phyloP scores from a whole-genome alignment of 495 filamentous ascomycete species.

The Podospora pseudopauciseta region DNA sequence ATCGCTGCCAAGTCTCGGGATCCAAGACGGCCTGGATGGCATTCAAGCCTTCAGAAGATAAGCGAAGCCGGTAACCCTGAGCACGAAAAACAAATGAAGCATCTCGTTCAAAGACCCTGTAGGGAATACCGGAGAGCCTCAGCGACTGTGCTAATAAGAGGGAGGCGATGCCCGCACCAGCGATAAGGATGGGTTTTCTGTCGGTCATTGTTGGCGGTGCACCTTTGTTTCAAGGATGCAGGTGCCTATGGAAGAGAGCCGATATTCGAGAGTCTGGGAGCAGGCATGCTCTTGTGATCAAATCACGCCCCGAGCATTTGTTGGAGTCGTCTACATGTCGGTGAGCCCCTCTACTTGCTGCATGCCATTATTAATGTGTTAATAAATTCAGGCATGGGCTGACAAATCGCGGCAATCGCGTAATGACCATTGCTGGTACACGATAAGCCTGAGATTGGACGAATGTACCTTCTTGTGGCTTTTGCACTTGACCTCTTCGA shows the following conservation, averaged over 20 bases:
- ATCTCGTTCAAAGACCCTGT: conserved; percentile 51
- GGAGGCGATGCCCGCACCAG: conserved; percentile 50
- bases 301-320: not conserved
- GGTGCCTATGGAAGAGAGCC: not conserved
- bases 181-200: conserved; percentile 50
- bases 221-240: too few relatives aligned
- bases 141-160: conserved; percentile 51
- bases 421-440: not conserved
- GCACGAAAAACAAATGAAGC: conserved; percentile 46
- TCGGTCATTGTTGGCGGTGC: not conserved
- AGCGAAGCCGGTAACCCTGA: conserved; percentile 54
- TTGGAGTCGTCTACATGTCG: not conserved
- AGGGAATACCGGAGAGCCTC: conserved; percentile 44
- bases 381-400: not conserved
- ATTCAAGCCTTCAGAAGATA: conserved; percentile 48
- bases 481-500: too few relatives aligned
- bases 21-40: conserved; percentile 52
- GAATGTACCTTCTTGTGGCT: too few relatives aligned
- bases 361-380: not conserved
- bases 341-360: not conserved
- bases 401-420: not conserved
- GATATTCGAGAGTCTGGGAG: not conserved
- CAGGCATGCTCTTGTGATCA: not conserved
- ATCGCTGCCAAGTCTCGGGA: conserved; percentile 41
- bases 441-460: too few relatives aligned